phyloP scores from a whole-genome alignment of 805 yeast genomes.

The Lachancea thermotolerans region DNA sequence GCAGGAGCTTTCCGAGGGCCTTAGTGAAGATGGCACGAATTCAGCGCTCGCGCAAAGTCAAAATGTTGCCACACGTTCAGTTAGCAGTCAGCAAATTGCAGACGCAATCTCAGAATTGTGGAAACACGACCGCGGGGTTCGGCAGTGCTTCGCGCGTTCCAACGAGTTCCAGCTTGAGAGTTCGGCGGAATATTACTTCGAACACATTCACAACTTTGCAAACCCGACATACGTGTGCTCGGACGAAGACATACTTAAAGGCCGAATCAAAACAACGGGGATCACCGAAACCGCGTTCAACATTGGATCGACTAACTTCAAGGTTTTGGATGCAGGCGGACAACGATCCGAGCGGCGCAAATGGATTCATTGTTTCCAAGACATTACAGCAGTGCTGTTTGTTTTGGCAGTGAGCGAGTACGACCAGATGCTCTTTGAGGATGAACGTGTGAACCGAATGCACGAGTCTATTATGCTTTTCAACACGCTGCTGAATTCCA shows the following conservation, averaged over 20 bases:
- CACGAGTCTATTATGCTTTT: slow-evolving; percentile 82
- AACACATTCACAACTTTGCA: slow-evolving; percentile 59
- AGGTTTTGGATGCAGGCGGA: slow-evolving; percentile 93
- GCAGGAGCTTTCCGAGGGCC: slow-evolving; percentile 22
- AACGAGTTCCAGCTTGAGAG: slow-evolving; percentile 83
- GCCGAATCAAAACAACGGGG: slow-evolving; percentile 93
- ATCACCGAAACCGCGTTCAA: slow-evolving; percentile 79
- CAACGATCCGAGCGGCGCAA: slow-evolving; percentile 85
- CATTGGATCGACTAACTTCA: slow-evolving; percentile 58
- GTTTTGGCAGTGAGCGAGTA: slow-evolving; percentile 88
- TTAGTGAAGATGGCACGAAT: slow-evolving; percentile 19
- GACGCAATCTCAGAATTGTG: slow-evolving; percentile 64
- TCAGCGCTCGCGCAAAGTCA: slow-evolving; percentile 17
- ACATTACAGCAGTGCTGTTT: slow-evolving; percentile 79
- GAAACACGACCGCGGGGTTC: slow-evolving; percentile 63
- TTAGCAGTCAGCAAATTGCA: slow-evolving; percentile 52
- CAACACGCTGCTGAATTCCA: slow-evolving; percentile 74
- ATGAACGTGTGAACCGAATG: slow-evolving; percentile 81
- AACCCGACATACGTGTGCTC: slow-evolving; percentile 59
- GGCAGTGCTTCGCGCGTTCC: slow-evolving; percentile 48
- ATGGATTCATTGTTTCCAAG: slow-evolving; percentile 94
- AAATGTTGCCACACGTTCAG: slow-evolving; percentile 2
- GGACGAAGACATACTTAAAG: slow-evolving; percentile 80
- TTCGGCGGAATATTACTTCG: slow-evolving; percentile 75
- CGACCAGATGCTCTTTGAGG: slow-evolving; percentile 88